These are phyloP conservation scores for Citrus mangshanensis DNA, from an alignment of 345 rosid genomes.

Conservation along the genomic window DNA sequence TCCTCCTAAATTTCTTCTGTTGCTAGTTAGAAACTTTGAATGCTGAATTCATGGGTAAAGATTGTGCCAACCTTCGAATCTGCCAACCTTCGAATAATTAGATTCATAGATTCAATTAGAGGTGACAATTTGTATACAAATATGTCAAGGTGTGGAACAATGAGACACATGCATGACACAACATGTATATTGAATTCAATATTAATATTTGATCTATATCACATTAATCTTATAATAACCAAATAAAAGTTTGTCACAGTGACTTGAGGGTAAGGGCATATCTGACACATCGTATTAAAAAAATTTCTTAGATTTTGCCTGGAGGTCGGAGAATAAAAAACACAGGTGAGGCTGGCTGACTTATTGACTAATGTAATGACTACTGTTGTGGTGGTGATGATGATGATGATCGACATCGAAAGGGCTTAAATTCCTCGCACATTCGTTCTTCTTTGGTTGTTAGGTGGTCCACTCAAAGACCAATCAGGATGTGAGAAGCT, in stretches of 20 bases:
- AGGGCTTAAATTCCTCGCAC: background rate
- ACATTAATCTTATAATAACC: background rate
- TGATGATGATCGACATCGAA: background rate
- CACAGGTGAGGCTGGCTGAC: background rate
- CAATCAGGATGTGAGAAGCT: background rate
- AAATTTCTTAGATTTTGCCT: no score
- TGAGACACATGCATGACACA: background rate
- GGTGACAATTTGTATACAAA: no score
- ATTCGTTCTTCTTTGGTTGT: background rate
- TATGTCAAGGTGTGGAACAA: background rate
- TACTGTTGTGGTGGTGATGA: background rate
- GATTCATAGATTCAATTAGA: background rate
- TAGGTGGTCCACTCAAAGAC: slow-evolving; percentile 13
- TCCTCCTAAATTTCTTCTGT: background rate
- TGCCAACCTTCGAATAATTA: background rate
- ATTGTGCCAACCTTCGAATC: background rate
- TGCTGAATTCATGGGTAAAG: background rate
- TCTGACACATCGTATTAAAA: background rate
- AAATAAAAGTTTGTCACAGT: no score
- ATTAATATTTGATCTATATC: background rate
- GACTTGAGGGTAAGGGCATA: background rate
- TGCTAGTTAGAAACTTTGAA: background rate
- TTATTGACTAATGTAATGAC: background rate
- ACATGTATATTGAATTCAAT: background rate
- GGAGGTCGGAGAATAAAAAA: no score